Percentiles rank a stretch among this genome's conserved stretches.
phyloP scores from a whole-genome alignment of 805 yeast species.

The Groenewaldozyma tartarivorans region DNA sequence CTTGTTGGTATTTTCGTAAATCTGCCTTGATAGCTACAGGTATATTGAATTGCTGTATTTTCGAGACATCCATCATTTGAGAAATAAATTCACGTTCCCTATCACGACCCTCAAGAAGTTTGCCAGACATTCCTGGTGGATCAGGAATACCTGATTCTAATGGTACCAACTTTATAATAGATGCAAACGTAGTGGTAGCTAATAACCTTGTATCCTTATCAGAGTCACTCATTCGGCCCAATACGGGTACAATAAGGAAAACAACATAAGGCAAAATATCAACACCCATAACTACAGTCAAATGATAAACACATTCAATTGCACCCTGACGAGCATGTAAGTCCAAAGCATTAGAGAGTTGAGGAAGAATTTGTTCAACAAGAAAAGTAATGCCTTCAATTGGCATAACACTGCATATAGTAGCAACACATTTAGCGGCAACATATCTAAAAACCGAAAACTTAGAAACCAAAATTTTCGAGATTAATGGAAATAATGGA shows the following conservation, averaged over 20 bases:
- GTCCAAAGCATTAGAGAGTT: slow-evolving; percentile 66
- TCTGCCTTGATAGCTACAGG: slow-evolving; percentile 93
- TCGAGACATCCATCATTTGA: slow-evolving; percentile 96
- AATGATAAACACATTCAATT: slow-evolving; percentile 80
- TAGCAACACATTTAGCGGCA: slow-evolving; percentile 80
- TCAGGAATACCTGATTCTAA: slow-evolving; percentile 96
- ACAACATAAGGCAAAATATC: slow-evolving; percentile 90
- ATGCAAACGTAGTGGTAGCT: slow-evolving; percentile 94
- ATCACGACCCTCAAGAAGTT: slow-evolving; percentile 79
- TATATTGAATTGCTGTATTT: slow-evolving; percentile 74
- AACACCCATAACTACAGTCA: slow-evolving; percentile 76
- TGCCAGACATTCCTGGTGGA: slow-evolving; percentile 82
- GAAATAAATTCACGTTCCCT: slow-evolving; percentile 88
- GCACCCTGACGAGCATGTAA: slow-evolving; percentile 82
- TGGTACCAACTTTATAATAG: slow-evolving; percentile 90
- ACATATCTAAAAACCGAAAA: slow-evolving; percentile 81
- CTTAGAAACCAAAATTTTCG: slow-evolving; percentile 50
- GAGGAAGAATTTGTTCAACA: slow-evolving; percentile 69
- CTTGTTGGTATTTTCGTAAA: slow-evolving; percentile 90
- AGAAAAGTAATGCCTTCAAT: slow-evolving; percentile 65
- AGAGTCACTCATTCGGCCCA: slow-evolving; percentile 97
- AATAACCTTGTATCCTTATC: slow-evolving; percentile 78
- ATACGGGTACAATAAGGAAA: slow-evolving; percentile 87
- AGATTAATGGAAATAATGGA: slow-evolving; percentile 44
- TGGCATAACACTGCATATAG: slow-evolving; percentile 61